Percentiles rank a stretch among this genome's conserved stretches.
Evolutionary conservation across 768 basidiomycete genomes (phyloP).

Genomic region (Mycena epipterygia): DNA sequence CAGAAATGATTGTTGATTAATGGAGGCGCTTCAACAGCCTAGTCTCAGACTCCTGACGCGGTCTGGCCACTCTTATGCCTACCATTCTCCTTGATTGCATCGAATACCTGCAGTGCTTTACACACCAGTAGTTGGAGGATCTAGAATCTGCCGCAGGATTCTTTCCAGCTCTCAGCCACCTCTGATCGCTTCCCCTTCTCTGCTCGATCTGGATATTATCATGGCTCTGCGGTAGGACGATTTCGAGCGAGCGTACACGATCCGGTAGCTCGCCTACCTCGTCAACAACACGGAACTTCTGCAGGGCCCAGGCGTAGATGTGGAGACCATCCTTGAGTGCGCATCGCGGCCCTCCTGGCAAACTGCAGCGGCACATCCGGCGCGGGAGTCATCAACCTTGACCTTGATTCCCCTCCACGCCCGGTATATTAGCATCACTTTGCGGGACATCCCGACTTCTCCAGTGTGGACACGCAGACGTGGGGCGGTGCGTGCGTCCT

Average conservation of each 20-base stretch:
- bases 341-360: constrained; percentile 77
- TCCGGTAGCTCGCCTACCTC: constrained; percentile 82
- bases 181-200: neutral
- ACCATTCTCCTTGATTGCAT: constrained; percentile 59
- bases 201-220: constrained; percentile 4
- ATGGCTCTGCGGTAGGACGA: constrained; percentile 62
- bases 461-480: constrained; percentile 87
- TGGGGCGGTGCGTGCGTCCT: constrained; percentile 91
- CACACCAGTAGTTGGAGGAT: constrained; percentile 73
- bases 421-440: constrained; percentile 50
- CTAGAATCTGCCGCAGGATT: constrained; percentile 53
- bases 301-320: constrained; percentile 30
- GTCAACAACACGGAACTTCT: constrained; percentile 54
- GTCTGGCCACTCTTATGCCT: constrained; percentile 51
- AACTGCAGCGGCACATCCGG: constrained; percentile 74
- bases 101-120: constrained; percentile 68
- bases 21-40: too few species aligned
- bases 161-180: neutral
- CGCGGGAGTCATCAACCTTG: constrained; percentile 69
- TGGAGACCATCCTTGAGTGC: constrained; percentile 60
- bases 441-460: constrained; percentile 82
- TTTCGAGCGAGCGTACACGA: constrained; percentile 78
- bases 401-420: constrained; percentile 59
- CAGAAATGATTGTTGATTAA: too few species aligned
- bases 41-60: constrained; percentile 65